A percentile compares a stretch with the other conserved stretches of the same genome.
Evolutionary conservation across 768 basidiomycete species (phyloP).

Genomic region (Terana coerulea): DNA sequence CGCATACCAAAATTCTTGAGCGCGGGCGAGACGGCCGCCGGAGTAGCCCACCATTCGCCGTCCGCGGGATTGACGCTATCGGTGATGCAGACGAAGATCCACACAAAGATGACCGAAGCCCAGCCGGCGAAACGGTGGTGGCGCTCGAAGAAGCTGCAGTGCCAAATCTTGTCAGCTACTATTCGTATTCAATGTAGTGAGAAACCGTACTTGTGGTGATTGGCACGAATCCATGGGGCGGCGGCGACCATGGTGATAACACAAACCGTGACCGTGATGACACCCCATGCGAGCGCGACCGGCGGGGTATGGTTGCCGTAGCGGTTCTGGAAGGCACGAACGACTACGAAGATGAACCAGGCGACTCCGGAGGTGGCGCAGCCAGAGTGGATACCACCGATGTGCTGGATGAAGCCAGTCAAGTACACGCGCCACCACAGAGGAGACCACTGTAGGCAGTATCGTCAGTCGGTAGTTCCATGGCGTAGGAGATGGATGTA

Average conservation of each 20-base stretch:
- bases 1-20: constrained; percentile 78
- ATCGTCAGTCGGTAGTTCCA: neutral
- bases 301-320: constrained; percentile 50
- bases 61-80: constrained; percentile 46
- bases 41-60: neutral
- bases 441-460: constrained; percentile 57
- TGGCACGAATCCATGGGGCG: constrained; percentile 76
- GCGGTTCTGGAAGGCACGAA: constrained; percentile 49
- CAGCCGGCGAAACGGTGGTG: constrained; percentile 80
- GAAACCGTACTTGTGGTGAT: constrained; percentile 66
- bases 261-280: constrained; percentile 53
- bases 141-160: constrained; percentile 66
- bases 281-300: constrained; percentile 48
- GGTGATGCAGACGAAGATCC: constrained; percentile 58
- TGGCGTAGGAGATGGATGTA: constrained; percentile 8
- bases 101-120: constrained; percentile 51
- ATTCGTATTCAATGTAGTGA: neutral
- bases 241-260: constrained; percentile 60
- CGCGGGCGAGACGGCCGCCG: constrained; percentile 49
- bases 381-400: constrained; percentile 77
- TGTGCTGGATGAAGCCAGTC: constrained; percentile 70
- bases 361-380: constrained; percentile 66
- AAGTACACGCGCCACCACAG: constrained; percentile 68
- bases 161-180: neutral
- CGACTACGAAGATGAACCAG: constrained; percentile 66